Evolutionary conservation across 192 early-diverging fungal genomes (phyloP), one percentile per base, ranked within the genome.

Genomic region (Entomortierella beljakovae): DNA sequence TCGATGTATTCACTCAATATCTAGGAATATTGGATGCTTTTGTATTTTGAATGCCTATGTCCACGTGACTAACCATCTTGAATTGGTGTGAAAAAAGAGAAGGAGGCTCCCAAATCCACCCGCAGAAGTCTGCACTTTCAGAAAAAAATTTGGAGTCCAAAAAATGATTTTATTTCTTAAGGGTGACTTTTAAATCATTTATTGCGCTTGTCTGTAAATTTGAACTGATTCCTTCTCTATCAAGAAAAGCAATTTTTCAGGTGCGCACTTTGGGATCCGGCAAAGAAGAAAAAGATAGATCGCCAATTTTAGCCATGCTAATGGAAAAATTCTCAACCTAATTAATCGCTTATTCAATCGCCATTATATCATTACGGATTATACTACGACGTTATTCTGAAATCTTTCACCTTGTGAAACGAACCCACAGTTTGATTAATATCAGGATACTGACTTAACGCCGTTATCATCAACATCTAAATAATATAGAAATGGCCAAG

Each of bases 401-500:
- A 46, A 20, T 5, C 20, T 33, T 7, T 49, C 5, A 4, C 7
- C 55, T 57, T 18, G 26, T 16, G 6, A 1, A 35, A 5, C 38
- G 20, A 29, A n/a, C 26, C 29, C 18, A 20, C 2, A 0, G n/a
- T 13, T 28, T 8, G 22, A n/a, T 0, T 5, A 32, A 33, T 15
- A 20, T n/a, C 33, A 51, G 34, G 28, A 38, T n/a, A 43, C 64
- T 66, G 15, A 66, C 53, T 20, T 34, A 43, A 10, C 25, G 26
- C 23, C 40, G 3, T 48, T 43, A 26, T 64, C 37, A 22, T 43
- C 53, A 54, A 54, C 37, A 42, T 56, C 20, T 56, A 32, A 2
- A 53, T 13, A 57, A 34, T 31, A 10, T 81, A 71, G 76, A 81
- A 82, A 93, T 94, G 92, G 89, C 88, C 83, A 93, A 93, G 84